Conservation (phyloP, 495 filamentous ascomycete species). For the Penicillium desertorum region DNA sequence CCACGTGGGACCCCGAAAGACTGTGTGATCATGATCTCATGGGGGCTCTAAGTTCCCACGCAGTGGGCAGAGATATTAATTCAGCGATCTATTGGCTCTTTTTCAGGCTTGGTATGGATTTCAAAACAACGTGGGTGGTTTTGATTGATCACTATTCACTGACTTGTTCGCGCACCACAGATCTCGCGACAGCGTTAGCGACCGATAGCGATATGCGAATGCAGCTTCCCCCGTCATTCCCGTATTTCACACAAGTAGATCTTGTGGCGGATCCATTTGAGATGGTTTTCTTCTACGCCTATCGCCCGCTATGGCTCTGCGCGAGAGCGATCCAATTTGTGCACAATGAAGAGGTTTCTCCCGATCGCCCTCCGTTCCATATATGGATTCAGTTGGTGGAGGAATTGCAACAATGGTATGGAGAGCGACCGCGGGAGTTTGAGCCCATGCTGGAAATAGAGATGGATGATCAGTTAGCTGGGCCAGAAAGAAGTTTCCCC, state of each 20-base stretch:
- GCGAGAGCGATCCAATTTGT: conserved; percentile 26
- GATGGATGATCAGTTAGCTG: conserved; percentile 16
- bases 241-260: conserved; percentile 18
- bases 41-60: conserved; percentile 19
- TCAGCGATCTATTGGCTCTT: conserved; percentile 40
- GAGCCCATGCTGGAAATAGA: conserved; percentile 36
- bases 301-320: conserved; percentile 33
- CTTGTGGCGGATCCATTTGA: conserved; percentile 21
- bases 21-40: conserved; percentile 11
- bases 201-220: conserved; percentile 26
- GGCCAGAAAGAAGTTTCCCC: conserved; percentile 31
- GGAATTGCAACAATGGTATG: conserved; percentile 36
- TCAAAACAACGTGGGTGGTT: neutral
- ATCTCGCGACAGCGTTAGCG: conserved; percentile 32
- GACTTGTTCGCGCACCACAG: conserved; percentile 15
- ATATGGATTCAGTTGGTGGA: conserved; percentile 32
- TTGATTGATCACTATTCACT: neutral
- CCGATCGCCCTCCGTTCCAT: conserved; percentile 13
- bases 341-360: conserved; percentile 25
- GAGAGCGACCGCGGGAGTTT: conserved; percentile 36
- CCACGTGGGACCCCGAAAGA: conserved; percentile 19
- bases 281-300: conserved; percentile 26
- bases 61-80: conserved; percentile 22
- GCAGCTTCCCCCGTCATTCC: conserved; percentile 24
- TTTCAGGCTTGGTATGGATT: conserved; percentile 33